These are phyloP conservation scores for Phytophthora hibernalis DNA, from an alignment of 352 stramenopile species.

Conservation along the genomic window DNA sequence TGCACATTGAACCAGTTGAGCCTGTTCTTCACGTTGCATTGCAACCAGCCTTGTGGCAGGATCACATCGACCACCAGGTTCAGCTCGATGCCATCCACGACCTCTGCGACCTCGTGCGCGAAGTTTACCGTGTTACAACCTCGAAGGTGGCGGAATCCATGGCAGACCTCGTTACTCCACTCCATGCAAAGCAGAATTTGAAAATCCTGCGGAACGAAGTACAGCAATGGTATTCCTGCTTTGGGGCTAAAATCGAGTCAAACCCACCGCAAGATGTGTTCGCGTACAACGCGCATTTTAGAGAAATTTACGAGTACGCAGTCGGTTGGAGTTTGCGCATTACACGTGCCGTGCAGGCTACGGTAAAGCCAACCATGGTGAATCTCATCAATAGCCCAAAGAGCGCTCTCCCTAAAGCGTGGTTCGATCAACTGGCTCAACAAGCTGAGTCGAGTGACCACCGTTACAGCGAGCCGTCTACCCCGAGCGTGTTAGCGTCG, in stretches of 20 bases:
- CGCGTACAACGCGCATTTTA: slow-evolving; percentile 80
- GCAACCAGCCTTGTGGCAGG: slow-evolving; percentile 83
- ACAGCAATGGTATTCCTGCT: slow-evolving; percentile 85
- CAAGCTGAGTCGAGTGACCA: slow-evolving; percentile 49
- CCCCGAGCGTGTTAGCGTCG: slow-evolving; percentile 31
- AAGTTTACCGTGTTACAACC: slow-evolving; percentile 82
- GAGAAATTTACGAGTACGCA: slow-evolving; percentile 83
- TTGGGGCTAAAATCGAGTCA: slow-evolving; percentile 72
- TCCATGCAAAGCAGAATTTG: slow-evolving; percentile 74
- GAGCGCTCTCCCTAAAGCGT: slow-evolving; percentile 72
- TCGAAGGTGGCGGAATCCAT: slow-evolving; percentile 83
- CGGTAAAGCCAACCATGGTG: slow-evolving; percentile 76
- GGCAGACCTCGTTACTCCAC: slow-evolving; percentile 70
- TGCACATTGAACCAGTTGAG: slow-evolving; percentile 81
- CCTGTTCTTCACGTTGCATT: slow-evolving; percentile 86
- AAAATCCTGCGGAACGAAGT: slow-evolving; percentile 85
- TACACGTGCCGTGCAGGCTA: slow-evolving; percentile 79
- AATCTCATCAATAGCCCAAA: slow-evolving; percentile 74
- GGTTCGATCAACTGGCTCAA: slow-evolving; percentile 79
- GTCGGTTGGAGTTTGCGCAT: slow-evolving; percentile 82
- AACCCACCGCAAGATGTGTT: slow-evolving; percentile 83
- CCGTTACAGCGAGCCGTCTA: slow-evolving; percentile 49
- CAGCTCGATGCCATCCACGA: slow-evolving; percentile 74
- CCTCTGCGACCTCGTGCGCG: slow-evolving; percentile 71
- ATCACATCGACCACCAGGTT: slow-evolving; percentile 76